Evolutionary conservation across 176 grass and related monocot genomes (phyloP).

Genomic region (Luzula sylvatica): DNA sequence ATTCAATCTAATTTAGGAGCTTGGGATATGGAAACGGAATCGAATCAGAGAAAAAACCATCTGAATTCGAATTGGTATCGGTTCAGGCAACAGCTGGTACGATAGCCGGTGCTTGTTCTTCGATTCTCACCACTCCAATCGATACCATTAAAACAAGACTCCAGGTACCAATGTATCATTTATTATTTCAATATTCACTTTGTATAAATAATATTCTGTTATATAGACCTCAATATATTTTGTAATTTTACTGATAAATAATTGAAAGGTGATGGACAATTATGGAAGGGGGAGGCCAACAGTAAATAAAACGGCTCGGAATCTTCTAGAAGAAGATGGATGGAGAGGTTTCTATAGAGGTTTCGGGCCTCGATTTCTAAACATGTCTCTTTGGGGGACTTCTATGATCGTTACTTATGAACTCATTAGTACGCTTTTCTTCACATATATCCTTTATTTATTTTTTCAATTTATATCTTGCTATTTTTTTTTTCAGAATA

Average conservation of each 20-base stretch:
- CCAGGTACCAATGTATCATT: conserved; percentile 39
- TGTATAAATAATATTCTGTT: neutral
- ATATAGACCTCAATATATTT: no score
- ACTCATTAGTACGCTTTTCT: conserved; percentile 63
- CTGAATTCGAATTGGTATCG: conserved; percentile 53
- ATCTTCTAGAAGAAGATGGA: conserved; percentile 70
- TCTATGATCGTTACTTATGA: conserved; percentile 99
- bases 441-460: neutral
- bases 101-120: conserved; percentile 88
- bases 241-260: neutral
- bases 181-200: neutral
- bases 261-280: conserved; percentile 70
- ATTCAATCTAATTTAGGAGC: conserved; percentile 38
- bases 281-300: conserved; percentile 67
- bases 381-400: conserved; percentile 99
- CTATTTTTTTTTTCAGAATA: neutral
- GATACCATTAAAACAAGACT: conserved; percentile 95
- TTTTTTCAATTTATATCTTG: neutral
- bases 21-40: conserved; percentile 64
- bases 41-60: conserved; percentile 59
- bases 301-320: conserved; percentile 53
- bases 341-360: conserved; percentile 94
- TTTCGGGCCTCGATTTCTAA: conserved; percentile 80
- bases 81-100: conserved; percentile 93
- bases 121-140: conserved; percentile 84